Conservation (phyloP, 192 early-diverging fungal species). For the Geranomyces variabilis region DNA sequence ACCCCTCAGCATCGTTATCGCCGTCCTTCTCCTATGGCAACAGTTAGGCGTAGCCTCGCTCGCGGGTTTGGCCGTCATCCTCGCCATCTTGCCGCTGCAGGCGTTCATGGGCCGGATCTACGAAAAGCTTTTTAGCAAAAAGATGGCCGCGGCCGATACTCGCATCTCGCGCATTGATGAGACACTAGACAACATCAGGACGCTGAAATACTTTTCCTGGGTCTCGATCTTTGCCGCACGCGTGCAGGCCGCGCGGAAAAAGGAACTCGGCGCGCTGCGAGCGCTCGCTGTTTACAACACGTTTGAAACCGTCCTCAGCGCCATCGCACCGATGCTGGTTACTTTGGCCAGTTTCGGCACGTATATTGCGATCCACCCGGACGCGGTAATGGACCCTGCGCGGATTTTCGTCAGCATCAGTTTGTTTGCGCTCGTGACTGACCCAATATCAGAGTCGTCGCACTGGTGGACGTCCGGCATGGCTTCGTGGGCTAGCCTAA, state of each 20-base stretch:
- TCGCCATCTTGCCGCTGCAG: slow-evolving; percentile 29
- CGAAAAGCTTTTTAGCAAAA: background rate
- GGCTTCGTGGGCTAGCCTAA: background rate
- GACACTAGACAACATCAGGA: slow-evolving; percentile 74
- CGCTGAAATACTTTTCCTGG: slow-evolving; percentile 90
- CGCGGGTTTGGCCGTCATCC: slow-evolving; percentile 51
- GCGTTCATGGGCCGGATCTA: slow-evolving; percentile 21
- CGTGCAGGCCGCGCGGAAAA: slow-evolving; percentile 14
- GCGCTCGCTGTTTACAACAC: background rate
- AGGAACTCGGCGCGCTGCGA: slow-evolving; percentile 18
- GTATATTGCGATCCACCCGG: slow-evolving; percentile 27
- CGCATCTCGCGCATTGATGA: slow-evolving; percentile 48
- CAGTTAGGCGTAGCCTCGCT: slow-evolving; percentile 49
- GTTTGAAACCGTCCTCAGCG: slow-evolving; percentile 16
- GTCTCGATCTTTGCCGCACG: slow-evolving; percentile 59
- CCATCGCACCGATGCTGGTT: slow-evolving; percentile 20
- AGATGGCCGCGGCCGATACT: background rate
- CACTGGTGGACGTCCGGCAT: background rate
- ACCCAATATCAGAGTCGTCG: background rate
- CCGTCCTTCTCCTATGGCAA: slow-evolving; percentile 43
- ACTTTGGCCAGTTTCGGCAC: background rate
- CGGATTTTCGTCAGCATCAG: slow-evolving; percentile 12
- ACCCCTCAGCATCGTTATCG: slow-evolving; percentile 46
- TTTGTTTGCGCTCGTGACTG: background rate
- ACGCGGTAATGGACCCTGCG: background rate